These are phyloP conservation scores for Neofusicoccum kwambonambiense DNA, from an alignment of 2,329 filamentous ascomycete genomes.

Conservation along the genomic window DNA sequence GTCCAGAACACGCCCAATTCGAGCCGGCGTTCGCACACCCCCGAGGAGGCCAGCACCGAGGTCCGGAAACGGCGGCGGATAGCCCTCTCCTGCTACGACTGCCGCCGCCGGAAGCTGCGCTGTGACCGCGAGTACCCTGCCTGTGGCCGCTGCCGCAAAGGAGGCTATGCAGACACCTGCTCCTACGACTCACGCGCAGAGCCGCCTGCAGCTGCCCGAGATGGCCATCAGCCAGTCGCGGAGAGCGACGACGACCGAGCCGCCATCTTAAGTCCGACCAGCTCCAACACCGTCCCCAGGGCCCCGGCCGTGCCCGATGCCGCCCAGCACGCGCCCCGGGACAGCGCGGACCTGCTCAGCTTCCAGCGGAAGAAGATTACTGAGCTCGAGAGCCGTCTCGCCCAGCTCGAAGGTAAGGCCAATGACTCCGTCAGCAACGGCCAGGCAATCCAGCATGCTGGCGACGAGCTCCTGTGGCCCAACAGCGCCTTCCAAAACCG, in stretches of 20 bases:
- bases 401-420: conserved; percentile 29
- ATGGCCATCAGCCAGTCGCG: background rate
- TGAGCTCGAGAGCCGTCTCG: conserved; percentile 32
- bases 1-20: conserved; percentile 14
- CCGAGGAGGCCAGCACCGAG: background rate
- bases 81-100: conserved; percentile 48
- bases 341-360: conserved; percentile 24
- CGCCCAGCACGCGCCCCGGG: background rate
- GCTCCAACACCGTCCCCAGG: conserved; percentile 13
- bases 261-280: conserved; percentile 12
- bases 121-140: conserved; percentile 47
- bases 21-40: conserved; percentile 9
- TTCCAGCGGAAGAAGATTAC: conserved; percentile 27
- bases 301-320: conserved; percentile 1
- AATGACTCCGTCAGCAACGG: conserved; percentile 24
- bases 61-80: conserved; percentile 42
- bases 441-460: conserved; percentile 13
- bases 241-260: conserved; percentile 20
- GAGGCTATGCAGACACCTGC: conserved; percentile 43
- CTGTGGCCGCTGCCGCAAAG: conserved; percentile 45
- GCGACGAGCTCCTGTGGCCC: conserved; percentile 18
- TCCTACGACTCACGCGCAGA: conserved; percentile 39
- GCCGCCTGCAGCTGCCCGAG: conserved; percentile 12
- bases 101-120: conserved; percentile 48
- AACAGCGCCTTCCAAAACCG: conserved; percentile 20